Percentiles rank a stretch among this genome's conserved stretches.
These are phyloP conservation scores for Triticum urartu DNA, from an alignment of 176 grass and related monocot genomes.

Conservation along the genomic window DNA sequence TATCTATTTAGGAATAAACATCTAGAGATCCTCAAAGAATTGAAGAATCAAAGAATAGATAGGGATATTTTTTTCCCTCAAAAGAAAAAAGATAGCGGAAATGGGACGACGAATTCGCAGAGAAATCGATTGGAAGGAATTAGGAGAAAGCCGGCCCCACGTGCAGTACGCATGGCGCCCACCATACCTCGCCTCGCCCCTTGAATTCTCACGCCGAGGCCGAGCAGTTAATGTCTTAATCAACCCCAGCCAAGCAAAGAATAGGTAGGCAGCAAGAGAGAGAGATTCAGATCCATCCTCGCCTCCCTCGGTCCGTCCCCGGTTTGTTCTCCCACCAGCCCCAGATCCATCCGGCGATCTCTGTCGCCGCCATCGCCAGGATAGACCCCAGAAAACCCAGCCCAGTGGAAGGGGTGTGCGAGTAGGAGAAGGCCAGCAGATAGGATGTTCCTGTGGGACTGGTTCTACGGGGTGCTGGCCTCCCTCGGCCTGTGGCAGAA, in stretches of 20 bases:
- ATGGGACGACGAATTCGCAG: too few species aligned
- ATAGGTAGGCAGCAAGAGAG: not conserved
- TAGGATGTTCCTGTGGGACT: conserved; percentile 66
- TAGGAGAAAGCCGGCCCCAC: not conserved
- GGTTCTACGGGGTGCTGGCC: conserved; percentile 75
- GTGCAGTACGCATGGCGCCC: not conserved
- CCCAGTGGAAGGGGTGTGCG: not conserved
- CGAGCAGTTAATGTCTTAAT: conserved; percentile 25
- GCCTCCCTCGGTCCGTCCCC: not conserved
- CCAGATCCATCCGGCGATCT: conserved; percentile 29
- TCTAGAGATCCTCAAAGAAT: too few species aligned
- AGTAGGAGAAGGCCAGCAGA: not conserved
- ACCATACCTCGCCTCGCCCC: not conserved
- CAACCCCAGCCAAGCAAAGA: conserved; percentile 26
- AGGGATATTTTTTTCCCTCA: too few species aligned
- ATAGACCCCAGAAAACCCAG: not conserved
- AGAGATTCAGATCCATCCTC: conserved; percentile 24
- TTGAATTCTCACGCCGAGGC: conserved; percentile 1
- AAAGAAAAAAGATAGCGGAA: too few species aligned
- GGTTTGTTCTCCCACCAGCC: conserved; percentile 28
- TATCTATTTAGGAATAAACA: too few species aligned
- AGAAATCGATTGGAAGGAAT: not conserved
- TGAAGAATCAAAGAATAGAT: too few species aligned
- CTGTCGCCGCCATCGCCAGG: conserved; percentile 1
- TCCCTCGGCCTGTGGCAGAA: conserved; percentile 77